Conservation (phyloP, 768 basidiomycete genomes). For the Arthromyces matolae region DNA sequence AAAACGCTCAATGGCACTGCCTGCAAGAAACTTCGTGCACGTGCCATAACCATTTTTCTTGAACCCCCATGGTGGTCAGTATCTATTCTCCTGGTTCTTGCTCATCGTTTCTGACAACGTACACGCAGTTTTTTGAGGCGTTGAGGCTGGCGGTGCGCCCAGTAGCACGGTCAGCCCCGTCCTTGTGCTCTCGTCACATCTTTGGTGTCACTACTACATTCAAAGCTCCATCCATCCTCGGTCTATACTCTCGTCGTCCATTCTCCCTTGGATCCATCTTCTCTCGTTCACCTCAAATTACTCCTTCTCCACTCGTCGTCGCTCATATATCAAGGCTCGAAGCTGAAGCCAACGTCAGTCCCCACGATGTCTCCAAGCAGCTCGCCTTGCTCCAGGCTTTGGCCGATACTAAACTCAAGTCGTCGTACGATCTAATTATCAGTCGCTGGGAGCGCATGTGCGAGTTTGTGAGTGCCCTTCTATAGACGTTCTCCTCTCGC, state of each 20-base stretch:
- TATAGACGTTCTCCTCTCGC: background rate
- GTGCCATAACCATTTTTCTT: constrained; percentile 12
- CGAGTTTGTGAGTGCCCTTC: constrained; percentile 63
- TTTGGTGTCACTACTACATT: constrained; percentile 9
- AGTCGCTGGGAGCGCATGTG: constrained; percentile 80
- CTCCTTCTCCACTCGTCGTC: constrained; percentile 62
- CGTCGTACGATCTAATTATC: constrained; percentile 70
- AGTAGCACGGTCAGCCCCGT: constrained; percentile 2
- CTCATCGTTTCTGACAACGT: background rate
- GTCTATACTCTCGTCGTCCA: constrained; percentile 23
- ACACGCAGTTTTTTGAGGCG: constrained; percentile 10
- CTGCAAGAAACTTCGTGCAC: no score
- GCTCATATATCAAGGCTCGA: constrained; percentile 72
- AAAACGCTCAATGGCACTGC: no score
- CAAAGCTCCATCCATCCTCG: constrained; percentile 15
- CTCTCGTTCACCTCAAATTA: constrained; percentile 39
- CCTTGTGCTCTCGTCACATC: constrained; percentile 12
- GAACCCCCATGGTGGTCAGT: constrained; percentile 11
- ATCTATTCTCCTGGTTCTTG: background rate
- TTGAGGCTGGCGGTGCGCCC: constrained; percentile 13
- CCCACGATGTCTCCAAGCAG: constrained; percentile 67
- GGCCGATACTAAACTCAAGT: constrained; percentile 56
- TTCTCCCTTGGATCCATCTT: constrained; percentile 44
- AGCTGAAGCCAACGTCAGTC: constrained; percentile 71
- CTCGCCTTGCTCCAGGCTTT: constrained; percentile 67